Base-by-base conservation (phyloP, 1,284 basidiomycete genomes). In the Sporisorium sorghi region DNA sequence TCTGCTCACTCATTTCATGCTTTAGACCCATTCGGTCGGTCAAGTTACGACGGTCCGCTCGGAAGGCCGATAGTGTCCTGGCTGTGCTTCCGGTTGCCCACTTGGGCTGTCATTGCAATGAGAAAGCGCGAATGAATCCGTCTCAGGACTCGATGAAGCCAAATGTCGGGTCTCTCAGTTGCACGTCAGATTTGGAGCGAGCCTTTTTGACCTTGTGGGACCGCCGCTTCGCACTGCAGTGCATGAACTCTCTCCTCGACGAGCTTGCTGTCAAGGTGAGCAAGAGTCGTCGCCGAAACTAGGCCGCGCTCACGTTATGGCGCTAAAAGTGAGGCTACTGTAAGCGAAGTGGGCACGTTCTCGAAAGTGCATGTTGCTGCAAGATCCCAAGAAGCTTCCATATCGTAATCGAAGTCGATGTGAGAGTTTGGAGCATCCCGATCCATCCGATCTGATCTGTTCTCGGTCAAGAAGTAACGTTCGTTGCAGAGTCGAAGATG, bases 301-400 rank as follows among this genome's bases (percentile, higher is more conserved):
- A n/a, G 35, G 35, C 35, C 35, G 35, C 11, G 15, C n/a, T n/a
- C n/a, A n/a, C n/a, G 15, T 3, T 37, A 17, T 8, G 17, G 5
- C 11, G 5, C 1, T 2, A 33, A 12, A 19, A 48, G 7, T 32
- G 6, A n/a, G 7, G 35, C 35, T 37, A 37, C 15, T 14, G 15
- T 59, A 53, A 47, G 42, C 58, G 58, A 59, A 48, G 30, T 47
- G 58, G 11, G 49, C 58, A 59, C 58, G 58, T 59, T 59, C 49
- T 33, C 32, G n/a, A 44, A 7, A 30, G 11, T 49, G 43, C 43
- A 46, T 26, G 7, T 26, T 17, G 7, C 43, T 17, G 35, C 35
- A 37, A n/a, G 32, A 33, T 33, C 12, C 28, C n/a, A n/a, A n/a
- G n/a, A n/a, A n/a, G n/a, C n/a, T n/a, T n/a, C n/a, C n/a, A n/a